A percentile compares a stretch with the other conserved stretches of the same genome.
phyloP scores from a whole-genome alignment of 257 asterid species.

The Knoxia roxburghii region DNA sequence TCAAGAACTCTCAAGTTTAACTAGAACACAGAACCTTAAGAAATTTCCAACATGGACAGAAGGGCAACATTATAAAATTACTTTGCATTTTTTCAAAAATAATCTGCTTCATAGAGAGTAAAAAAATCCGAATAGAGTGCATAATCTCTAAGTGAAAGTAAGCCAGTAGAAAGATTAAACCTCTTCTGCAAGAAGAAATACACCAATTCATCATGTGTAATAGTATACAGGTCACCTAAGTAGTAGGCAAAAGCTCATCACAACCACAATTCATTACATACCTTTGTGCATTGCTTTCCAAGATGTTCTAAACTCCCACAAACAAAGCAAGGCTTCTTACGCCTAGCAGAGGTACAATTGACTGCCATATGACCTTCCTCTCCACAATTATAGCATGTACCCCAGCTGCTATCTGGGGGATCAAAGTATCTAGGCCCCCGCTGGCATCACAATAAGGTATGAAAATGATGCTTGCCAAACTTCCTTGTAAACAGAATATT shows the following conservation, averaged over 20 bases:
- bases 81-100: not conserved
- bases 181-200: not conserved
- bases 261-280: slow-evolving; percentile 21
- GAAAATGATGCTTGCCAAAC: slow-evolving; percentile 25
- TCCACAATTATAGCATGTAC: slow-evolving; percentile 93
- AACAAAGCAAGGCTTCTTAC: slow-evolving; percentile 90
- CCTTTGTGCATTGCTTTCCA: slow-evolving; percentile 77
- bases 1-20: no score
- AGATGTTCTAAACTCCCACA: slow-evolving; percentile 89
- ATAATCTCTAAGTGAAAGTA: not conserved
- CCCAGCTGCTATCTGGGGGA: slow-evolving; percentile 91
- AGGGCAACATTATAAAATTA: not conserved
- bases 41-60: not conserved
- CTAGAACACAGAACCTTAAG: no score
- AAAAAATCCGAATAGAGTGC: not conserved
- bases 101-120: not conserved
- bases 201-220: not conserved
- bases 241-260: not conserved
- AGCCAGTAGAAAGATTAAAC: not conserved
- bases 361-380: slow-evolving; percentile 79
- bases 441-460: slow-evolving; percentile 46
- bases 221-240: not conserved
- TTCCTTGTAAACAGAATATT: slow-evolving; percentile 23
- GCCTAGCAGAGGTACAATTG: slow-evolving; percentile 79
- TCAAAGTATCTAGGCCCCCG: slow-evolving; percentile 99